A percentile compares a stretch with the other conserved stretches of the same genome.
phyloP scores from a whole-genome alignment of 805 yeast genomes.

The Saccharomycopsis amapae region DNA sequence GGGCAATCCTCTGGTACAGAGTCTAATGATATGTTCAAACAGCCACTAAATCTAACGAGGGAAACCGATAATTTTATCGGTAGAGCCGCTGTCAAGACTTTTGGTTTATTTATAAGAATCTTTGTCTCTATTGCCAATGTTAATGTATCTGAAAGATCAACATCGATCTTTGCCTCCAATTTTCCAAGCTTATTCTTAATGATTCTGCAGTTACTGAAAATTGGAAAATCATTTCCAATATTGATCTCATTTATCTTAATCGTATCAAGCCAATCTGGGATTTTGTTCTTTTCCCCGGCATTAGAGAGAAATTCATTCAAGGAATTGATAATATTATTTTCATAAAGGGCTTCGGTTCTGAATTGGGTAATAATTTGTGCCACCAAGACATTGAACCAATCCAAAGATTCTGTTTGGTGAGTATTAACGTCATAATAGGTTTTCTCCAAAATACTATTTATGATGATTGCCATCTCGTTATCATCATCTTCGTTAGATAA shows the following conservation, averaged over 20 bases:
- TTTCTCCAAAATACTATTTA: slow-evolving; percentile 65
- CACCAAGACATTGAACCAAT: slow-evolving; percentile 92
- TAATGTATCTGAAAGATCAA: slow-evolving; percentile 78
- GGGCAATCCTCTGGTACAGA: slow-evolving; percentile 24
- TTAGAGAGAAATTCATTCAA: slow-evolving; percentile 56
- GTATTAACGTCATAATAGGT: slow-evolving; percentile 86
- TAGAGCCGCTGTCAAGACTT: slow-evolving; percentile 74
- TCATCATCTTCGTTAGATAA: slow-evolving; percentile 22
- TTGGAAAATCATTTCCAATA: slow-evolving; percentile 92
- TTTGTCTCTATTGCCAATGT: slow-evolving; percentile 82
- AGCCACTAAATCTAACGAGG: slow-evolving; percentile 84
- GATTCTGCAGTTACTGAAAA: slow-evolving; percentile 87
- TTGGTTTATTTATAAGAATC: slow-evolving; percentile 71
- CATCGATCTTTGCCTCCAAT: slow-evolving; percentile 83
- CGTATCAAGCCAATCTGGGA: slow-evolving; percentile 76
- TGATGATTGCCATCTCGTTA: slow-evolving; percentile 24
- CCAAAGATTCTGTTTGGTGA: slow-evolving; percentile 85
- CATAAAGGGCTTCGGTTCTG: slow-evolving; percentile 78
- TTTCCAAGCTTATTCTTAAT: slow-evolving; percentile 42
- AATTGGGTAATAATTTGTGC: slow-evolving; percentile 87
- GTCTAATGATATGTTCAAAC: slow-evolving; percentile 69
- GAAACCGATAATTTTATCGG: slow-evolving; percentile 85
- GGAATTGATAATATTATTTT: slow-evolving; percentile 79
- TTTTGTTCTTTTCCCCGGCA: slow-evolving; percentile 39
- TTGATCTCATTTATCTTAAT: slow-evolving; percentile 80